Percentiles rank a stretch among this genome's conserved stretches.
Evolutionary conservation across 176 grass and related monocot species (phyloP).

Genomic region (Phyllostachys edulis): DNA sequence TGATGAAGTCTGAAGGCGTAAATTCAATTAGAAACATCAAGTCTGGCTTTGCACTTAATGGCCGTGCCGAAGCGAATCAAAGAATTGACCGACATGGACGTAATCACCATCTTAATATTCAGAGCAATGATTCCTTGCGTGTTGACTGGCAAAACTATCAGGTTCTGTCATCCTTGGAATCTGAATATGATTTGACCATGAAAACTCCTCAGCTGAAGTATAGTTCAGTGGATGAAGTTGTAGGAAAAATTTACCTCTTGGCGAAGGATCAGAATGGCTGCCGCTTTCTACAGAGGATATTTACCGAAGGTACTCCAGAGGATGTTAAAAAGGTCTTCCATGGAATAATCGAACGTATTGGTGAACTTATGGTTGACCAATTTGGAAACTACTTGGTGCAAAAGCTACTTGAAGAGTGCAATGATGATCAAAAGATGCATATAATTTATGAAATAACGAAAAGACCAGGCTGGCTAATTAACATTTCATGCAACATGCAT

Average conservation of each 20-base stretch:
- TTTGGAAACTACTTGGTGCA: conserved; percentile 70
- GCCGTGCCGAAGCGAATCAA: neutral
- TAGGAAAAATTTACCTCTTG: conserved; percentile 45
- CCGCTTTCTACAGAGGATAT: conserved; percentile 55
- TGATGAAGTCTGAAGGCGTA: conserved; percentile 34
- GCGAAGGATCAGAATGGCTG: conserved; percentile 70
- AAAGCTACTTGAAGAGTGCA: conserved; percentile 59
- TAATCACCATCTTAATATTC: neutral
- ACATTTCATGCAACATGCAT: conserved; percentile 67
- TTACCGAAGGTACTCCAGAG: conserved; percentile 42
- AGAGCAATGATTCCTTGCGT: neutral
- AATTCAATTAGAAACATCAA: conserved; percentile 37
- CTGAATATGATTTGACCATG: neutral
- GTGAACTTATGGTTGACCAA: conserved; percentile 62
- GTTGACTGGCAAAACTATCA: conserved; percentile 11
- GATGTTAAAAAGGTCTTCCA: conserved; percentile 59
- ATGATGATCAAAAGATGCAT: conserved; percentile 46
- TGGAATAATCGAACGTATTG: conserved; percentile 50
- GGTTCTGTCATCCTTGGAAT: conserved; percentile 17
- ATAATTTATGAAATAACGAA: conserved; percentile 67
- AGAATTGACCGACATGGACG: neutral
- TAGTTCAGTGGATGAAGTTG: conserved; percentile 35
- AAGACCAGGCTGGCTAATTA: conserved; percentile 41
- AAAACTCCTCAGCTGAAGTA: conserved; percentile 24
- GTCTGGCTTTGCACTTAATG: neutral